phyloP scores from a whole-genome alignment of 805 yeast species.

The Barnettozyma botsteinii region DNA sequence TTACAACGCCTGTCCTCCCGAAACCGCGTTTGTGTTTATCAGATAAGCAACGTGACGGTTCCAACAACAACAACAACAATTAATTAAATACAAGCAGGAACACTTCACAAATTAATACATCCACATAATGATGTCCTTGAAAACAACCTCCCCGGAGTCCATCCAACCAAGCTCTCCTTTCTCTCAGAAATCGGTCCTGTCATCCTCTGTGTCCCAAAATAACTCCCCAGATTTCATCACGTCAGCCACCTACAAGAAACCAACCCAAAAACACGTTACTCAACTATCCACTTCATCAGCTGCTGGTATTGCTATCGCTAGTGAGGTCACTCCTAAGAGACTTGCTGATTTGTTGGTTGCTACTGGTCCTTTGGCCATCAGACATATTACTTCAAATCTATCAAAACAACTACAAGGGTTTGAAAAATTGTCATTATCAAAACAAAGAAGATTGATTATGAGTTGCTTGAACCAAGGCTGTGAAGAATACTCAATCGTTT shows the following conservation, averaged over 20 bases:
- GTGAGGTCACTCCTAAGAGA: slow-evolving; percentile 74
- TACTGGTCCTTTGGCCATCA: slow-evolving; percentile 86
- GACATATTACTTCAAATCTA: slow-evolving; percentile 79
- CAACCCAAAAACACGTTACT: slow-evolving; percentile 24
- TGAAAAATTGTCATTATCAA: slow-evolving; percentile 73
- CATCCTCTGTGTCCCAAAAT: slow-evolving; percentile 13
- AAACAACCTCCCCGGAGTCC: slow-evolving; percentile 18
- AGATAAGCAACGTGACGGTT: slow-evolving; percentile 3
- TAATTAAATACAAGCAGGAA: not conserved
- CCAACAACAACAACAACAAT: too few species aligned
- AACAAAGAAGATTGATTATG: slow-evolving; percentile 87
- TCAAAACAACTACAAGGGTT: slow-evolving; percentile 72
- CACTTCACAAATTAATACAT: not conserved
- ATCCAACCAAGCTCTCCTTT: slow-evolving; percentile 25
- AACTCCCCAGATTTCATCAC: slow-evolving; percentile 24
- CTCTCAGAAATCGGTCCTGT: slow-evolving; percentile 18
- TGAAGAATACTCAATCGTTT: slow-evolving; percentile 47
- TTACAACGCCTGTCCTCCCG: too few species aligned
- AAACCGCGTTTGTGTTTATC: slow-evolving; percentile 2
- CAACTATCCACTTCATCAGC: slow-evolving; percentile 74
- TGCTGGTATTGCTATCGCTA: slow-evolving; percentile 82
- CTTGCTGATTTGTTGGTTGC: slow-evolving; percentile 60
- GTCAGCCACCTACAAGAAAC: slow-evolving; percentile 23
- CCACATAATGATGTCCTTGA: slow-evolving; percentile 4
- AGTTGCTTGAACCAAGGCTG: slow-evolving; percentile 77